A percentile compares a stretch with the other conserved stretches of the same genome.
Evolutionary conservation across 306 rosid genomes (phyloP).

Genomic region (Dryas alaskensis): DNA sequence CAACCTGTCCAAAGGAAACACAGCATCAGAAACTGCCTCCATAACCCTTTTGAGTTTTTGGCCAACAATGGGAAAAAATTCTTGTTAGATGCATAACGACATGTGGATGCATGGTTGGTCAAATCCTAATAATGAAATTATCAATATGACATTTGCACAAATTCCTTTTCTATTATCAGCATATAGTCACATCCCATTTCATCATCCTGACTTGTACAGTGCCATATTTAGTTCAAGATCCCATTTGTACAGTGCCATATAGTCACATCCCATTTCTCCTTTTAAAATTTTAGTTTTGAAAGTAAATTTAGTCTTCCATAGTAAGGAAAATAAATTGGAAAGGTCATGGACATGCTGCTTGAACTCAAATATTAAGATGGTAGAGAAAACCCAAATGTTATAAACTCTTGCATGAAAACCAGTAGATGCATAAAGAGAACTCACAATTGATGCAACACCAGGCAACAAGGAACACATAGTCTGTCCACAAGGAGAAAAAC

Average conservation of each 20-base stretch:
- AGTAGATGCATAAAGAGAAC: conserved; percentile 17
- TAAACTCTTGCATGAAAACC: conserved; percentile 14
- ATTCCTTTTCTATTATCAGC: too few relatives aligned
- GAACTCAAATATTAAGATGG: conserved; percentile 7
- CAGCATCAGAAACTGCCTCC: conserved; percentile 32
- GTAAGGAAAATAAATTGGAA: neutral
- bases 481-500: conserved; percentile 8
- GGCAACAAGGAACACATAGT: conserved; percentile 17
- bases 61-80: conserved; percentile 2
- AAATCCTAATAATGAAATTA: neutral
- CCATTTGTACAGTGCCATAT: neutral
- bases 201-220: neutral
- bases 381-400: conserved; percentile 11
- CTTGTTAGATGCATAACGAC: neutral
- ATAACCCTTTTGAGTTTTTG: conserved; percentile 17
- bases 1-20: conserved; percentile 63
- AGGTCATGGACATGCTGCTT: neutral
- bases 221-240: neutral
- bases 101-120: neutral
- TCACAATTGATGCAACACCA: conserved; percentile 7
- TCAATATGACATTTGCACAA: too few relatives aligned
- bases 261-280: neutral
- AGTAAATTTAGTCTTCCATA: neutral
- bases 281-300: neutral
- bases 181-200: neutral